Evolutionary conservation across 805 yeast genomes (phyloP).

Genomic region (Wickerhamomyces mucosus): DNA sequence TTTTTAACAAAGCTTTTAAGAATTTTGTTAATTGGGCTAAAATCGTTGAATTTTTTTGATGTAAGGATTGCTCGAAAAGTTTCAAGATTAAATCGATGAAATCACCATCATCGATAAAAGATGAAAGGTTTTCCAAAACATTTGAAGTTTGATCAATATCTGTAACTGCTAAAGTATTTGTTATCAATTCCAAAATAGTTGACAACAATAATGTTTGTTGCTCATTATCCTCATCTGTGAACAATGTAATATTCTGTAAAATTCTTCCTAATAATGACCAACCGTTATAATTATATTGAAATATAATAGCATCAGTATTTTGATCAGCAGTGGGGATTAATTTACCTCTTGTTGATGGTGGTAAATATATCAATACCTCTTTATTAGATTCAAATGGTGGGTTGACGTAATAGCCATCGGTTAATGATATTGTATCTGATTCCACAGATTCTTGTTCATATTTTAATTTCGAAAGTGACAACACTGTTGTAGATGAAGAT

Average conservation of each 20-base stretch:
- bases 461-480: too few species aligned
- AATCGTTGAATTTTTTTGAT: conserved; percentile 38
- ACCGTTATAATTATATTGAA: conserved; percentile 69
- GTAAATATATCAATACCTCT: conserved; percentile 34
- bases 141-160: conserved; percentile 32
- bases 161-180: conserved; percentile 34
- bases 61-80: conserved; percentile 60
- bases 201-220: conserved; percentile 31
- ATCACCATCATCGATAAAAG: conserved; percentile 46
- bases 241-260: conserved; percentile 43
- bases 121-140: conserved; percentile 24
- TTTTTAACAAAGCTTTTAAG: conserved; percentile 35
- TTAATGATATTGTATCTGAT: conserved; percentile 42
- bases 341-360: conserved; percentile 60
- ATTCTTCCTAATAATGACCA: conserved; percentile 82
- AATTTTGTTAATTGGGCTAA: conserved; percentile 39
- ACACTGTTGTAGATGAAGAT: too few species aligned
- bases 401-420: conserved; percentile 36
- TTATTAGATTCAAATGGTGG: conserved; percentile 48
- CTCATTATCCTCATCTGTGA: conserved; percentile 10
- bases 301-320: conserved; percentile 40
- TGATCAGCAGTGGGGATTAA: conserved; percentile 43
- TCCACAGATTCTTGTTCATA: conserved; percentile 38
- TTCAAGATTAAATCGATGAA: conserved; percentile 52
- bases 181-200: conserved; percentile 42